phyloP scores from a whole-genome alignment of 306 rosid genomes.

The Acmispon strigosus region DNA sequence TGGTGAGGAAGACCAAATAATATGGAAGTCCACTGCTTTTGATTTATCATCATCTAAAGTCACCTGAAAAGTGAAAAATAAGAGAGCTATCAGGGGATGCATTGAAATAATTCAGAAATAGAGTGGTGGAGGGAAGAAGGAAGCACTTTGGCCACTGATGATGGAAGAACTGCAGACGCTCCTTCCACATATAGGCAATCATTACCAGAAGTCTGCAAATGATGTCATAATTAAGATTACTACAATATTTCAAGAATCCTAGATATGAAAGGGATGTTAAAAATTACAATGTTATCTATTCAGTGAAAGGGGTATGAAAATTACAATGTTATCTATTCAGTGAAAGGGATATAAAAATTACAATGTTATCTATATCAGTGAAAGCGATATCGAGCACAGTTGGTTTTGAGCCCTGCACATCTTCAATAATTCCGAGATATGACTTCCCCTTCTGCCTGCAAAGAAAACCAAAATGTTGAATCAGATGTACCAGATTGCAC shows the following conservation, averaged over 20 bases:
- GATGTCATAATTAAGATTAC: constrained; percentile 10
- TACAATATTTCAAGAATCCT: constrained; percentile 1
- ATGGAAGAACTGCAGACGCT: constrained; percentile 67
- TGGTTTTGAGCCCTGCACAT: constrained; percentile 39
- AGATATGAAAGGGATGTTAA: neutral
- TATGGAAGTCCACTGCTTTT: constrained; percentile 49
- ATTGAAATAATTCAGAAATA: neutral
- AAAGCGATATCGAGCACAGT: constrained; percentile 70
- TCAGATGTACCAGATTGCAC: neutral
- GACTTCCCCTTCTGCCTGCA: constrained; percentile 81
- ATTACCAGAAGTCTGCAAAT: constrained; percentile 54
- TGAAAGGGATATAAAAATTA: constrained; percentile 77
- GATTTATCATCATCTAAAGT: constrained; percentile 47
- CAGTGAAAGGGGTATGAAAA: constrained; percentile 11
- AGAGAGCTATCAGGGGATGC: neutral
- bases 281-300: constrained; percentile 60
- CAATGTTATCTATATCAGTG: constrained; percentile 80
- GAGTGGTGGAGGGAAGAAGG: neutral
- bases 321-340: constrained; percentile 81
- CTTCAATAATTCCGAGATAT: constrained; percentile 78
- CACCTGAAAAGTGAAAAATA: constrained; percentile 58
- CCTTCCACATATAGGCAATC: constrained; percentile 73
- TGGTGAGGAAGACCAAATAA: constrained; percentile 85
- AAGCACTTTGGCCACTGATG: constrained; percentile 75
- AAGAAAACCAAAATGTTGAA: constrained; percentile 12